Conservation (phyloP, 169 alveolate species). For the Sarcocystis neurona region DNA sequence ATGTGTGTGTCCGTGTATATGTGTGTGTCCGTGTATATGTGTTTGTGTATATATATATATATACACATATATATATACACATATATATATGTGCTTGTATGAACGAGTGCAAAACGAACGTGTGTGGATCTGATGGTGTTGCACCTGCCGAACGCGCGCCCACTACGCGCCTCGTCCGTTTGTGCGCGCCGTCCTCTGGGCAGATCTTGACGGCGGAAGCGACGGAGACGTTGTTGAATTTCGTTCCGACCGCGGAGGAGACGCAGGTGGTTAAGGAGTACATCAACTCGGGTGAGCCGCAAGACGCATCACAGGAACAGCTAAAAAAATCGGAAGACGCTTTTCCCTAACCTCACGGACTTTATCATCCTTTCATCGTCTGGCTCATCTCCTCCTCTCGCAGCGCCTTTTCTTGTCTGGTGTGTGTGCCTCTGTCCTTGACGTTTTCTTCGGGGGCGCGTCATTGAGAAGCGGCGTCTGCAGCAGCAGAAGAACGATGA, state of each 20-base stretch:
- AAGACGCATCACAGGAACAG: not conserved
- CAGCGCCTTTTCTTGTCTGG: too few relatives aligned
- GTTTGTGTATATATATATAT: not conserved
- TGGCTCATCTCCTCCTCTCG: too few relatives aligned
- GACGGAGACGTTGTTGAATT: constrained; percentile 83
- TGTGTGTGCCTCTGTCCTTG: too few relatives aligned
- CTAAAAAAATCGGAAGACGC: too few relatives aligned
- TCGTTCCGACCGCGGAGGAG: constrained; percentile 87
- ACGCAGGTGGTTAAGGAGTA: constrained; percentile 83
- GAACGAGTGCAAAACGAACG: not conserved
- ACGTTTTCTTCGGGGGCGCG: too few relatives aligned
- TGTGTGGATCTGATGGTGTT: not conserved
- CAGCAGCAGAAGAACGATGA: too few relatives aligned
- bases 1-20: not conserved
- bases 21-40: not conserved
- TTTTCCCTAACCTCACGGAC: too few relatives aligned
- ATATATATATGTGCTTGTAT: not conserved
- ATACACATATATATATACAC: not conserved
- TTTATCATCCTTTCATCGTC: too few relatives aligned
- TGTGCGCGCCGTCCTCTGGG: too few relatives aligned
- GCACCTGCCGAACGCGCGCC: too few relatives aligned
- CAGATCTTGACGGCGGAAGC: constrained; percentile 82
- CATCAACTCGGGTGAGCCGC: constrained; percentile 61
- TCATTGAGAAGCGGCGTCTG: too few relatives aligned
- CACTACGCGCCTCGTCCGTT: too few relatives aligned